Evolutionary conservation across 495 filamentous ascomycete genomes (phyloP), one percentile per base, ranked within the genome.

Genomic region (Aspergillus baeticus): DNA sequence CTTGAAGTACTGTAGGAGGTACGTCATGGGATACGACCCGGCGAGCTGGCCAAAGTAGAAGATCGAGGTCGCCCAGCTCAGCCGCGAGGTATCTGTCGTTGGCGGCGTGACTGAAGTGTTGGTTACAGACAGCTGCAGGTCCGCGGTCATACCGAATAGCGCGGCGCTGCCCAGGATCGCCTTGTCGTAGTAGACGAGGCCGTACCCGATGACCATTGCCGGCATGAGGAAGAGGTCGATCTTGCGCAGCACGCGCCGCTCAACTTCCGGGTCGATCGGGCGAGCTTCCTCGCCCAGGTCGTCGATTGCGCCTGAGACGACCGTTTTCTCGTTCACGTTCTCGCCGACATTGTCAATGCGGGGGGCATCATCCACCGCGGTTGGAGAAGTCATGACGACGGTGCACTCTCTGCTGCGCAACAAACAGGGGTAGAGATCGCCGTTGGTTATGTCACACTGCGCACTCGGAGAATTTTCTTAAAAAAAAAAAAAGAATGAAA

Each of bases 31-130:
- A 62, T 88, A 91, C 14, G 87, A 69, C 0, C 87, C 88, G 2
- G 81, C 84, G 13, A 91, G 76, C 85, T 88, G 87, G 21, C 87
- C 87, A 59, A 91, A 90, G 71, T 90, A 91, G 72, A 91, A 91
- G 63, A 90, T 74, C 1, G 85, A 89, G 0, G 86, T 89, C 15
- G 87, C 87, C 88, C 87, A 90, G 58, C 80, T 84, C 26, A 90
- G 77, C 11, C 87, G 79, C 0, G 78, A 77, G 6, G 87, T 87
- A 59, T 85, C 77, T 18, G 73, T 80, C 2, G 75, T 74, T 0
- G 84, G 74, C 0, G 86, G 84, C 17, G 66, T 74, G 1, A 77
- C 84, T 7, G 78, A 72, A 54, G 75, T 69, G 58, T 84, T 74
- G 23, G 78, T 62, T 0, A 86, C 69, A 29, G 65, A 60, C 38